Conservation (phyloP, 768 basidiomycete species). For the Collybiopsis confluens region DNA sequence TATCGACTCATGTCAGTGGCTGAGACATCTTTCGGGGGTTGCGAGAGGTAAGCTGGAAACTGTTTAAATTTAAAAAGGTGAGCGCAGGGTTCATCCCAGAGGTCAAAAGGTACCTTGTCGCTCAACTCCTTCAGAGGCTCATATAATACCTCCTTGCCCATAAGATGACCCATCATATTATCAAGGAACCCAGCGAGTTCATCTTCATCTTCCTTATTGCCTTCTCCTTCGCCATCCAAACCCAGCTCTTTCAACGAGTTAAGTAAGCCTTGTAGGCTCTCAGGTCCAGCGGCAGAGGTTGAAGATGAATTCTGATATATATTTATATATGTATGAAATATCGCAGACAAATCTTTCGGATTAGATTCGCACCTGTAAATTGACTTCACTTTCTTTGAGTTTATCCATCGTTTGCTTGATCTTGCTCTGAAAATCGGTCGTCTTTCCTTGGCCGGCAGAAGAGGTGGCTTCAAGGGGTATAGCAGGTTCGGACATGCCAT, state of each 20-base stretch:
- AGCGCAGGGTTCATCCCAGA: not conserved
- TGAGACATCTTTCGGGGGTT: conserved; percentile 50
- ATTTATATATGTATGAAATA: not conserved
- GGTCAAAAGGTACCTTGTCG: conserved; percentile 47
- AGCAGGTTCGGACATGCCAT: conserved; percentile 25
- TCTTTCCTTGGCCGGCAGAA: conserved; percentile 2
- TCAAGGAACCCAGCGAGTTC: conserved; percentile 70
- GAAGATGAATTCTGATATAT: not conserved
- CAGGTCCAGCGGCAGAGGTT: conserved; percentile 21
- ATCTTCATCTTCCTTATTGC: conserved; percentile 36
- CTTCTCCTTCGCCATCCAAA: conserved; percentile 27
- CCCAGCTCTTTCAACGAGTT: conserved; percentile 39
- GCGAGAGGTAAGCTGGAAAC: conserved; percentile 75
- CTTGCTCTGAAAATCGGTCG: conserved; percentile 58
- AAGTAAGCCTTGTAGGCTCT: conserved; percentile 50
- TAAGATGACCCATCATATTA: conserved; percentile 74
- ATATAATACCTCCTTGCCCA: conserved; percentile 81
- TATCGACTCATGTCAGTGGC: conserved; percentile 61
- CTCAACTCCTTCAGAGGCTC: conserved; percentile 81
- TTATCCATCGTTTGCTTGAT: conserved; percentile 74
- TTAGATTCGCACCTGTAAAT: conserved; percentile 34
- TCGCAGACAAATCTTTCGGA: not conserved
- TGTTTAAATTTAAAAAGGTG: conserved; percentile 20
- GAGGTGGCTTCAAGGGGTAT: conserved; percentile 11
- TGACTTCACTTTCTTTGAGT: conserved; percentile 63